These are phyloP conservation scores for Apostasia shenzhenica DNA, from an alignment of 106 monocot species.

Conservation along the genomic window DNA sequence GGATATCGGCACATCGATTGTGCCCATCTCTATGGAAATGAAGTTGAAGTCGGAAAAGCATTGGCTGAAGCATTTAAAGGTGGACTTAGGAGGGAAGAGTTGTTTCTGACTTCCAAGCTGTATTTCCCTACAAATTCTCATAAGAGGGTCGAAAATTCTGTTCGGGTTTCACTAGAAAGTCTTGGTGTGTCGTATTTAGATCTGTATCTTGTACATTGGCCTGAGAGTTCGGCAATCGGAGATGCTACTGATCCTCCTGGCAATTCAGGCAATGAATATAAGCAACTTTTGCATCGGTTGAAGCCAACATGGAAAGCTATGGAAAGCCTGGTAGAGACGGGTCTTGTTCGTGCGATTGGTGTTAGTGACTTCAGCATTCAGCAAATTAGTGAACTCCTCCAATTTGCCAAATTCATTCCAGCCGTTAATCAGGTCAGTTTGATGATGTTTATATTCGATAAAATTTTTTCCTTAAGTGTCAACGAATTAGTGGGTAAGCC, in stretches of 20 bases:
- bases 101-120: constrained; percentile 84
- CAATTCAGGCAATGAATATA: constrained; percentile 64
- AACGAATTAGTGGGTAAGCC: no score
- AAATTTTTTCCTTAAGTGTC: no score
- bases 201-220: constrained; percentile 89
- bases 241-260: constrained; percentile 86
- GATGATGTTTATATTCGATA: constrained; percentile 4
- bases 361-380: constrained; percentile 81
- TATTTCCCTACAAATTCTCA: constrained; percentile 75
- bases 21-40: constrained; percentile 85
- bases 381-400: constrained; percentile 69
- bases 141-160: constrained; percentile 69
- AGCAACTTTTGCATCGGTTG: constrained; percentile 59
- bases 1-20: constrained; percentile 87
- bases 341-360: constrained; percentile 83
- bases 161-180: constrained; percentile 65
- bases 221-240: constrained; percentile 65
- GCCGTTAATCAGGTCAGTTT: constrained; percentile 85
- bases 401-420: constrained; percentile 78
- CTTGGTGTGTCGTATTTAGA: constrained; percentile 82
- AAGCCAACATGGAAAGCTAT: constrained; percentile 90
- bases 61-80: constrained; percentile 47
- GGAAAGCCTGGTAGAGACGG: constrained; percentile 60
- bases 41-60: constrained; percentile 72
- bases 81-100: constrained; percentile 62